phyloP scores from a whole-genome alignment of 1,139 yeast species.

The Yamadazyma taylorii region DNA sequence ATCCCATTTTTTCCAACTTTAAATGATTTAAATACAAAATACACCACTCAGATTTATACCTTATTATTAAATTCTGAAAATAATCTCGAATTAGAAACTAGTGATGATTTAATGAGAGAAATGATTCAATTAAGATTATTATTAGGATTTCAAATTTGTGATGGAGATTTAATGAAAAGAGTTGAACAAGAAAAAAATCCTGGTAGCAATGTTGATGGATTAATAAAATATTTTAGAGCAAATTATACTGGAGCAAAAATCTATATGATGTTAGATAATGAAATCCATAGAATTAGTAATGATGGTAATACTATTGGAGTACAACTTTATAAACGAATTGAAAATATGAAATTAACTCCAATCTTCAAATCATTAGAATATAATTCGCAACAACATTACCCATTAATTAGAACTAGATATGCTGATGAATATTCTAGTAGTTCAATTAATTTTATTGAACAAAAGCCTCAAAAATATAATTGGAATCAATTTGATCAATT shows the following conservation, averaged over 20 bases:
- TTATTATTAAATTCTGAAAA: conserved; percentile 58
- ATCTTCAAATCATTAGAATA: conserved; percentile 23
- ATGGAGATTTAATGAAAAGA: conserved; percentile 62
- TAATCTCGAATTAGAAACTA: conserved; percentile 49
- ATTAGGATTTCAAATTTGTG: conserved; percentile 88
- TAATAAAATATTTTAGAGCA: conserved; percentile 42
- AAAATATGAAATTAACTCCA: conserved; percentile 10
- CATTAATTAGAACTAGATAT: conserved; percentile 75
- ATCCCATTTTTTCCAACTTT: conserved; percentile 74
- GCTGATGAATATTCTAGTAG: conserved; percentile 66
- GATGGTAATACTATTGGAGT: conserved; percentile 76
- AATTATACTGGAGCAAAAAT: conserved; percentile 58
- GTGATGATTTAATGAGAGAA: conserved; percentile 71
- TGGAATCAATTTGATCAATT: conserved; percentile 94
- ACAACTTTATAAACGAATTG: conserved; percentile 57
- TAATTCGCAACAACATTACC: conserved; percentile 36
- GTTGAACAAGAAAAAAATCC: conserved; percentile 64
- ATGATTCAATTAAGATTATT: conserved; percentile 83
- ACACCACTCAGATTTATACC: conserved; percentile 64
- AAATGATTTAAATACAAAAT: conserved; percentile 62
- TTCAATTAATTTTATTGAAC: conserved; percentile 54
- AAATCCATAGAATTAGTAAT: conserved; percentile 78
- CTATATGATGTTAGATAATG: conserved; percentile 75
- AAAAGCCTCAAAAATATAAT: conserved; percentile 57
- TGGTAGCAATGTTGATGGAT: conserved; percentile 50